Base-by-base conservation (phyloP, 2,329 filamentous ascomycete species). In the Epichloe amarillans region DNA sequence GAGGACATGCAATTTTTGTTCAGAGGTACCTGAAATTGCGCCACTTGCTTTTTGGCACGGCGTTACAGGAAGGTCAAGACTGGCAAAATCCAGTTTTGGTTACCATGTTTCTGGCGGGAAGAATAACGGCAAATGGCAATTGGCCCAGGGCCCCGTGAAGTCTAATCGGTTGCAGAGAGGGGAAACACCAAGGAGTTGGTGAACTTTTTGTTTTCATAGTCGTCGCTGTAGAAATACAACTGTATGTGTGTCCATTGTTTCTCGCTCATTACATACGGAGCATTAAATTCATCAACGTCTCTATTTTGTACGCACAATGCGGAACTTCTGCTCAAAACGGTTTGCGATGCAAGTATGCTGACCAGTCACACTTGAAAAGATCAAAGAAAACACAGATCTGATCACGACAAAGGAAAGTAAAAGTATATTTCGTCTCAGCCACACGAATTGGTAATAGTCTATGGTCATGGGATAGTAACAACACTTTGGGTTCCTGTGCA, bases 1-100 rank as follows among this genome's bases (percentile, higher is more conserved):
- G 85, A 91, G 65, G 93, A 98, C 64, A 86, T 98, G 77, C 87
- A 95, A 68, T 98, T 98, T 98, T 72, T 98, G 57, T 98, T 98
- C 77, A 80, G 90, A 37, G 90, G 89, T 48, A 56, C 51, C 50
- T 54, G 21, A 49, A 5, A 11, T n/a, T n/a, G 19, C n/a, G 15
- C 19, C 23, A 11, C 12, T n/a, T 36, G 38, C 14, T n/a, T 19
- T 3, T 37, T 19, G 14, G 17, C 41, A 23, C 21, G 2, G 23
- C n/a, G 43, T 35, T 30, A 11, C 10, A 30, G 30, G 30, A 30
- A 30, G 10, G 30, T 30, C 30, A 11, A 30, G 8, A 11, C 3
- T 11, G 30, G 30, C 30, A 30, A 30, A 30, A 30, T 4, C 1
- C 30, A 30, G 30, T 11, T 30, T 30, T 10, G 8, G 30, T 11